Conservation (phyloP, 2,329 filamentous ascomycete genomes). For the Pyricularia grisea region DNA sequence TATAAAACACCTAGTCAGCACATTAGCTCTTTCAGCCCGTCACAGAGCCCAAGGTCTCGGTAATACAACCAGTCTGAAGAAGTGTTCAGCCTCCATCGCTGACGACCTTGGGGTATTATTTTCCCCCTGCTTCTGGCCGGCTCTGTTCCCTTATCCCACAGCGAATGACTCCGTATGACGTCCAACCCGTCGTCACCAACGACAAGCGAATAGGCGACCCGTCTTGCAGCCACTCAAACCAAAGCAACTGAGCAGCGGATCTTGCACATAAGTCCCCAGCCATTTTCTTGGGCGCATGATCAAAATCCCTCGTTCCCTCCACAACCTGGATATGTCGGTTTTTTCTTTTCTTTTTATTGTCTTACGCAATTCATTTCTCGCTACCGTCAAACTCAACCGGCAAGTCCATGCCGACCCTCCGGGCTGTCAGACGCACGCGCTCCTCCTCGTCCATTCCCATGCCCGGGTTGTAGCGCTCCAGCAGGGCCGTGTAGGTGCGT, state of each 20-base stretch:
- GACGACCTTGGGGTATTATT: not conserved
- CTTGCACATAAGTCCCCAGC: no score
- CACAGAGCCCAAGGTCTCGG: not conserved
- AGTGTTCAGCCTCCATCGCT: not conserved
- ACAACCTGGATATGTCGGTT: not conserved
- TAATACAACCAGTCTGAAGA: not conserved
- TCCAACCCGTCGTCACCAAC: not conserved
- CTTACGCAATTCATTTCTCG: not conserved
- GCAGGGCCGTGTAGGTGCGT: conserved; percentile 66
- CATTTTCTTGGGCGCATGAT: no score
- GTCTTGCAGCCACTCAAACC: no score
- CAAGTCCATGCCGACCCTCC: conserved; percentile 84
- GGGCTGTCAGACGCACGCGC: conserved; percentile 70
- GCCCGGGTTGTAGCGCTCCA: conserved; percentile 91
- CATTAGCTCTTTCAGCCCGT: not conserved
- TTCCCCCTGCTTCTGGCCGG: not conserved
- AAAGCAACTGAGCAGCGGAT: no score
- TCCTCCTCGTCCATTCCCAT: conserved; percentile 84
- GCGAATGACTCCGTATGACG: not conserved
- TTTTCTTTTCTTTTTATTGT: no score
- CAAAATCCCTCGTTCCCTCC: no score
- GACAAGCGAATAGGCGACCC: not conserved
- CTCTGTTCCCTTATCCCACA: not conserved
- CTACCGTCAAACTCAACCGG: conserved; percentile 47
- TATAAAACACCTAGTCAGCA: not conserved